Conservation (phyloP, 2,329 filamentous ascomycete genomes). For the Cucurbitaria berberidis region DNA sequence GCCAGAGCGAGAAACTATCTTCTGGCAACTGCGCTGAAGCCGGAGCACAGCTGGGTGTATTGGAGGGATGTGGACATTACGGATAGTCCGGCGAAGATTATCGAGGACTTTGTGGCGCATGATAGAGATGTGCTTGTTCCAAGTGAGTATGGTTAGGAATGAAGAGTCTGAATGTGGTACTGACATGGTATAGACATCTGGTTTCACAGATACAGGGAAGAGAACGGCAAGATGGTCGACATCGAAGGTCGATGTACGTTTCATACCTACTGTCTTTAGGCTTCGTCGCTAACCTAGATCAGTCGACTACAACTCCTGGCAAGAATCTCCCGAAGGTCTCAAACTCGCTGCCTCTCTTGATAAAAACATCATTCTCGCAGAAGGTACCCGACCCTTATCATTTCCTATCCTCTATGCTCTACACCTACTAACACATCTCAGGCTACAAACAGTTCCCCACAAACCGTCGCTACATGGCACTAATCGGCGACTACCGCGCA, state of each 20-base stretch:
- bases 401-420: not conserved
- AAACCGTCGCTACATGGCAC: conserved; percentile 85
- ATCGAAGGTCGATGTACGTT: conserved; percentile 91
- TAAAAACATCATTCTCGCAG: conserved; percentile 83
- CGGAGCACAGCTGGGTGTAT: conserved; percentile 97
- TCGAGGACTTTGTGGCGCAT: conserved; percentile 95
- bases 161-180: not conserved
- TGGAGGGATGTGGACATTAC: conserved; percentile 98
- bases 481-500: conserved; percentile 88
- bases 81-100: conserved; percentile 82
- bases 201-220: conserved; percentile 86
- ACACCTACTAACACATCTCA: conserved; percentile 41
- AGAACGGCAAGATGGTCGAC: conserved; percentile 68
- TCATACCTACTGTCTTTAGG: not conserved
- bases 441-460: conserved; percentile 95
- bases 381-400: conserved; percentile 64
- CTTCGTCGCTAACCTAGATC: conserved; percentile 2
- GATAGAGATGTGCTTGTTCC: conserved; percentile 92
- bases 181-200: conserved; percentile 74
- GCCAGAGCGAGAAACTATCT: conserved; percentile 91
- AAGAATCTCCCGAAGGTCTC: conserved; percentile 85
- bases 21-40: conserved; percentile 80
- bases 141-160: conserved; percentile 66
- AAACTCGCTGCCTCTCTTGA: conserved; percentile 75
- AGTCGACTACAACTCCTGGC: conserved; percentile 99